phyloP scores from a whole-genome alignment of 176 grass and related monocot species.

The Hordeum marinum region DNA sequence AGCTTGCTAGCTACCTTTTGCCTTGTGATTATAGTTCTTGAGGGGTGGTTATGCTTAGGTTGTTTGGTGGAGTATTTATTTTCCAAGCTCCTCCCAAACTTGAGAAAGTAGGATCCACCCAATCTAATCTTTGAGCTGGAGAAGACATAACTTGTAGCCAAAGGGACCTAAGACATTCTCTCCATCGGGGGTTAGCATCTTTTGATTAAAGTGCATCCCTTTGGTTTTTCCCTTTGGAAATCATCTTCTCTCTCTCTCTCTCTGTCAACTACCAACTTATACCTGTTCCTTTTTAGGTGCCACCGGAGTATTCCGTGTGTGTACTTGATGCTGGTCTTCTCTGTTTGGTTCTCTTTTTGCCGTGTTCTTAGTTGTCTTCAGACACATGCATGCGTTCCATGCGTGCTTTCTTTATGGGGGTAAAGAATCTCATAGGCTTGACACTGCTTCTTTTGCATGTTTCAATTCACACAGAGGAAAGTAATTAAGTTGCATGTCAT shows the following conservation, averaged over 20 bases:
- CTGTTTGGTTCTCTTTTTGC: slow-evolving; percentile 29
- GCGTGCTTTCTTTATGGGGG: slow-evolving; percentile 27
- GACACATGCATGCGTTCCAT: slow-evolving; percentile 31
- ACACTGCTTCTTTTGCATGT: not conserved
- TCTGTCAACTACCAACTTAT: slow-evolving; percentile 40
- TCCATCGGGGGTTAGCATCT: slow-evolving; percentile 47
- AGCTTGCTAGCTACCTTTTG: slow-evolving; percentile 6
- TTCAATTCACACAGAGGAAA: not conserved
- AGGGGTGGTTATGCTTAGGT: slow-evolving; percentile 31
- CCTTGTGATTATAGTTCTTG: slow-evolving; percentile 21
- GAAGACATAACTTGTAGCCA: slow-evolving; percentile 46
- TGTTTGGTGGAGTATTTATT: slow-evolving; percentile 35
- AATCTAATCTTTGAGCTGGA: slow-evolving; percentile 37
- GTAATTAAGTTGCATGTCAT: not conserved
- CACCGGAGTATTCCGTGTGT: slow-evolving; percentile 39
- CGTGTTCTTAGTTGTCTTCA: slow-evolving; percentile 9
- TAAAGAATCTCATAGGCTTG: slow-evolving; percentile 27
- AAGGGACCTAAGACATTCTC: slow-evolving; percentile 65
- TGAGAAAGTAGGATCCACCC: slow-evolving; percentile 51
- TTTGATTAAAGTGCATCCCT: slow-evolving; percentile 48
- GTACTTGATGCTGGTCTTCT: slow-evolving; percentile 23
- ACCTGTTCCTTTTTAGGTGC: slow-evolving; percentile 40
- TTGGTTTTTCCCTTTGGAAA: slow-evolving; percentile 24
- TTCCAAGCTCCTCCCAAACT: slow-evolving; percentile 27
- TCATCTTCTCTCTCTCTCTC: not conserved